Base-by-base conservation (phyloP, 1,284 basidiomycete genomes). In the Anthracocystis walkeri region DNA sequence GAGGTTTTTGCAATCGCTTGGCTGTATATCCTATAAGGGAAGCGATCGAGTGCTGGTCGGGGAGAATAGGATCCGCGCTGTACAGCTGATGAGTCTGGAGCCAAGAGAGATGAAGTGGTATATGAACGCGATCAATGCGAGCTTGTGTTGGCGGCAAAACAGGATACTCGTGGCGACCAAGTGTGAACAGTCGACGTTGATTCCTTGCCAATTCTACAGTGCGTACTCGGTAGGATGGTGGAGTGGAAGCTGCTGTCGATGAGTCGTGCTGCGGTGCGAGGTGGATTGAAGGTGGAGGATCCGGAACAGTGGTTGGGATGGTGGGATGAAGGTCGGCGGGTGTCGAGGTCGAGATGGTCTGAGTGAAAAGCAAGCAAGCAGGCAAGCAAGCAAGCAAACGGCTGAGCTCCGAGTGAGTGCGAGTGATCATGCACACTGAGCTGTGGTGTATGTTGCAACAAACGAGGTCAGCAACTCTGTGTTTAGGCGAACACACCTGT, bases 201-300 rank as follows among this genome's bases (percentile, higher is more conserved):
- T 10, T 21, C 10, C 18, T 8, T 49, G 27, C 18, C 27, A 10
- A 12, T 2, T 12, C 10, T n/a, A n/a, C 31, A 29, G 12, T 31
- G 41, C 8, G n/a, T 42, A n/a, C 16, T 42, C 41, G 41, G 20
- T 42, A 21, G 18, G 41, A 42, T 42, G n/a, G 41, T 48, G 27
- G 5, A 48, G 16, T 31, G 18, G 18, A 31, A n/a, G 48, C 48
- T 49, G 48, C 8, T 49, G 29, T 49, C 27, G 48, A 49, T 29
- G n/a, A 31, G 48, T 18, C 48, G 48, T 38, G 10, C 11, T 20
- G 48, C 48, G 48, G n/a, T 31, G 48, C 48, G n/a, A 49, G 48
- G 48, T 31, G 4, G 29, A n/a, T 20, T 6, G 35, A 20, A 29
- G 27, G 29, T 31, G n/a, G 18, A 31, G 48, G 20, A 7, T 42